Conservation (phyloP, 495 filamentous ascomycete genomes). For the Annulohypoxylon bovei region DNA sequence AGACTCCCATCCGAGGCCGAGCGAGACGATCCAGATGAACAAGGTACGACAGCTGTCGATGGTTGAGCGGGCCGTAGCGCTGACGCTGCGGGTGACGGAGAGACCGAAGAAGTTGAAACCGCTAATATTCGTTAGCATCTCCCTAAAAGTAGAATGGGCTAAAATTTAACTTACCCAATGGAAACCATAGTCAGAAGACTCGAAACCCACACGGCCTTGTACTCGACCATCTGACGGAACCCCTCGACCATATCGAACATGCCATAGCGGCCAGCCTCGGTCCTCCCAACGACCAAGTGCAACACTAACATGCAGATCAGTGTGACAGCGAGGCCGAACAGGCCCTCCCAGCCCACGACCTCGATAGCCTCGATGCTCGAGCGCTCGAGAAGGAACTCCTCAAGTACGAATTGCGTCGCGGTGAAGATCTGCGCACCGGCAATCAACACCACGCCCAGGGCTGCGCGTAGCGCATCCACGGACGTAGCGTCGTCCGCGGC, state of each 20-base stretch:
- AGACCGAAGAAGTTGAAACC: conserved; percentile 99
- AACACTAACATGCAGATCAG: conserved; percentile 79
- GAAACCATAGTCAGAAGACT: conserved; percentile 94
- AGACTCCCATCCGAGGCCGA: conserved; percentile 93
- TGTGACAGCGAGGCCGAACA: conserved; percentile 91
- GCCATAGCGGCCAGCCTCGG: conserved; percentile 76
- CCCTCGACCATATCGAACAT: conserved; percentile 92
- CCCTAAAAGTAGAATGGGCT: neutral
- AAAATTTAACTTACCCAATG: conserved; percentile 77
- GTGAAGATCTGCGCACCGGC: conserved; percentile 96
- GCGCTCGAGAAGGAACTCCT: conserved; percentile 92
- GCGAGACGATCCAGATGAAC: conserved; percentile 97
- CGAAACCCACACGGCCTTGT: conserved; percentile 74
- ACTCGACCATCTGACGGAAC: conserved; percentile 75
- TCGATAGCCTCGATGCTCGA: conserved; percentile 88
- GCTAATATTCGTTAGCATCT: conserved; percentile 53
- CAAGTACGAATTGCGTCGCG: conserved; percentile 92
- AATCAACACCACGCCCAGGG: conserved; percentile 87
- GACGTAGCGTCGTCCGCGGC: conserved; percentile 34
- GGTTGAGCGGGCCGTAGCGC: conserved; percentile 89
- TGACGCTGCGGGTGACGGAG: conserved; percentile 86
- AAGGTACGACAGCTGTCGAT: conserved; percentile 98
- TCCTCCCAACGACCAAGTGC: conserved; percentile 78
- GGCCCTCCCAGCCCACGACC: conserved; percentile 95
- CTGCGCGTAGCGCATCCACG: conserved; percentile 72